Conservation (phyloP, 257 asterid genomes). For the Solanum arcanum region DNA sequence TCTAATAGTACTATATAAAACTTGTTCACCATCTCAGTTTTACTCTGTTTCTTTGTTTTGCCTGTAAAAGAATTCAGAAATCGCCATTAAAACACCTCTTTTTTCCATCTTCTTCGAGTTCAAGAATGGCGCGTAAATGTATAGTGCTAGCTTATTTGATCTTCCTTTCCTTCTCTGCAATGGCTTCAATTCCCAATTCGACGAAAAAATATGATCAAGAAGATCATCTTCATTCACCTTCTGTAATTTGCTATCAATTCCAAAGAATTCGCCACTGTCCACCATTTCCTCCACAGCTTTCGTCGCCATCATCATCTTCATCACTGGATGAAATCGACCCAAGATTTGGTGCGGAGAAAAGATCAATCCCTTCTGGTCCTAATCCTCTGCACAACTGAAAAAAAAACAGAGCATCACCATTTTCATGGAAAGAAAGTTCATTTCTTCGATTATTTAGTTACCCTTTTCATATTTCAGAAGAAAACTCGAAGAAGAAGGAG, state of each 20-base stretch:
- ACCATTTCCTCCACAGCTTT: constrained; percentile 10
- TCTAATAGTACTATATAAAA: neutral
- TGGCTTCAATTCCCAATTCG: neutral
- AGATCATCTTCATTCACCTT: neutral
- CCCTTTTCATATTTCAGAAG: too few relatives aligned
- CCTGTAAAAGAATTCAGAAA: neutral
- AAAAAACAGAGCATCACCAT: neutral
- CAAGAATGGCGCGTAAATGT: neutral
- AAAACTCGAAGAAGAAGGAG: too few relatives aligned
- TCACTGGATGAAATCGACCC: constrained; percentile 50
- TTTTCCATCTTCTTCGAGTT: constrained; percentile 4
- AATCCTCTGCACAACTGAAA: constrained; percentile 78
- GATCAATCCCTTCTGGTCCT: constrained; percentile 90
- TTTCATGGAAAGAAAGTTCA: neutral
- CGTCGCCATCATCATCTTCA: constrained; percentile 14
- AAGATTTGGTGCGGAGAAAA: constrained; percentile 63
- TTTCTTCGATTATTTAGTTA: too few relatives aligned
- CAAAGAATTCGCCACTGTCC: constrained; percentile 53
- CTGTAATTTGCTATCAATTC: constrained; percentile 20
- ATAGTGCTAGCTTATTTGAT: neutral
- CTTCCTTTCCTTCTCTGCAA: neutral
- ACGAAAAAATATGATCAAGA: neutral
- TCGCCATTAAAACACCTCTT: constrained; percentile 10
- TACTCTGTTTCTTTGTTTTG: neutral
- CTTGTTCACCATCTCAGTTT: neutral